Evolutionary conservation across 345 rosid genomes (phyloP), one percentile per base, ranked within the genome.

Genomic region (Hirschfeldia incana): DNA sequence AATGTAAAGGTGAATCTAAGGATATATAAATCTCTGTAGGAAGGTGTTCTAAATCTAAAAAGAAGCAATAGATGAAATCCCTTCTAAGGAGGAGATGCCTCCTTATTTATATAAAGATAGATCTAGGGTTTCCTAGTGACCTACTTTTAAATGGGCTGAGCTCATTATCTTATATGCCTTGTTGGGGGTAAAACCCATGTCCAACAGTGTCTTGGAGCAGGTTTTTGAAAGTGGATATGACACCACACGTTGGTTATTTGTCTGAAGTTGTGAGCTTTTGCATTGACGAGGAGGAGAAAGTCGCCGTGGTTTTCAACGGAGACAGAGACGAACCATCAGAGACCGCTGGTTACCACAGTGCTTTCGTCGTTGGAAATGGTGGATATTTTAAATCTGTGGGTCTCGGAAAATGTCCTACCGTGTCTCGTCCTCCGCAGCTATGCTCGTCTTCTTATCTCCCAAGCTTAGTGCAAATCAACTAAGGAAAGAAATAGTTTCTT

Each of bases 261-360:
- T 53, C 57, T 49, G 7, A 49, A 0, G 59, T 53, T 53, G 59
- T 8, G 59, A 16, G 59, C 3, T 53, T 53, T 8, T 0, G 15
- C 59, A 53, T 53, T 53, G 59, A 53, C 59, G 59, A 53, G 26
- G 59, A 53, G 59, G 59, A 49, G 57, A 49, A 49, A 49, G 57
- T 13, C 1, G 59, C 59, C 1, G 7, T 53, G 59, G 59, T 53
- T 53, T 53, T 53, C 26, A 9, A 15, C 16, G 59, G 9, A 53
- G 6, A 12, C 55, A 46, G 15, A 46, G 55, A 46, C 16, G 4
- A 53, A 53, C 59, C 59, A 8, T 53, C 16, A 46, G 9, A 16
- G 57, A 49, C 17, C 17, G 2, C 17, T 49, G 17, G 7, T 17
- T 49, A 4, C 59, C 59, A 53, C 26, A 53, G 26, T 3, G 59